A percentile compares a stretch with the other conserved stretches of the same genome.
Conservation (phyloP, 495 filamentous ascomycete species). For the Aspergillus coremiiformis region DNA sequence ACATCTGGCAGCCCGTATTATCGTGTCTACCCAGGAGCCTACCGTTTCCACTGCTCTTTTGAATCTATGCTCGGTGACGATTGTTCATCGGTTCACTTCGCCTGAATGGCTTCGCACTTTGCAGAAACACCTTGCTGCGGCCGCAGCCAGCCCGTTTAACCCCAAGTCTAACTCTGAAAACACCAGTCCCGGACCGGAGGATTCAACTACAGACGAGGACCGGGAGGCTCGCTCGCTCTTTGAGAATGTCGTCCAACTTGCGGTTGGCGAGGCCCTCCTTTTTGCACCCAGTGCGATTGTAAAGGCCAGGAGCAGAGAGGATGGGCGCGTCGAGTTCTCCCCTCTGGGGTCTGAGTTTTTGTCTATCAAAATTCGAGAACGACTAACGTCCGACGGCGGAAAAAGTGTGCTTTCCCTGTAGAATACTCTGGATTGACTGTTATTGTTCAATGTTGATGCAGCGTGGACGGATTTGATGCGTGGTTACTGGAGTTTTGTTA, state of each 20-base stretch:
- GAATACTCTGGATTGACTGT: too few relatives aligned
- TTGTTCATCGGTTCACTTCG: constrained; percentile 68
- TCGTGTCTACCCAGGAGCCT: constrained; percentile 76
- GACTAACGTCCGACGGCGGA: constrained; percentile 16
- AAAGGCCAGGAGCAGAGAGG: neutral
- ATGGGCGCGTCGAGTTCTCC: constrained; percentile 1
- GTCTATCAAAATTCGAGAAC: constrained; percentile 6
- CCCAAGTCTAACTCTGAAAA: constrained; percentile 3
- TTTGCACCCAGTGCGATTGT: constrained; percentile 52
- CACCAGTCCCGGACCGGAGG: neutral
- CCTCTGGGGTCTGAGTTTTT: constrained; percentile 7
- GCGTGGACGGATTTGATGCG: too few relatives aligned
- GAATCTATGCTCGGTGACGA: constrained; percentile 62
- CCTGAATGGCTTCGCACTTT: constrained; percentile 61
- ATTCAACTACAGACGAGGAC: constrained; percentile 35
- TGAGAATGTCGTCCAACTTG: constrained; percentile 46
- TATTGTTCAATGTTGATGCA: too few relatives aligned
- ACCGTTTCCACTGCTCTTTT: constrained; percentile 63
- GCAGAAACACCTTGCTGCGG: constrained; percentile 50
- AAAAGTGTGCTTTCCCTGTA: constrained; percentile 14
- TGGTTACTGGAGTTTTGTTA: too few relatives aligned
- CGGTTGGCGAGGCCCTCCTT: constrained; percentile 54
- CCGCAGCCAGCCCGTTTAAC: neutral
- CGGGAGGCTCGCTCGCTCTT: constrained; percentile 1
- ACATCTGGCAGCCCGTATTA: constrained; percentile 55